Evolutionary conservation across 306 rosid species (phyloP).

Genomic region (Amphicarpaea edgeworthii): DNA sequence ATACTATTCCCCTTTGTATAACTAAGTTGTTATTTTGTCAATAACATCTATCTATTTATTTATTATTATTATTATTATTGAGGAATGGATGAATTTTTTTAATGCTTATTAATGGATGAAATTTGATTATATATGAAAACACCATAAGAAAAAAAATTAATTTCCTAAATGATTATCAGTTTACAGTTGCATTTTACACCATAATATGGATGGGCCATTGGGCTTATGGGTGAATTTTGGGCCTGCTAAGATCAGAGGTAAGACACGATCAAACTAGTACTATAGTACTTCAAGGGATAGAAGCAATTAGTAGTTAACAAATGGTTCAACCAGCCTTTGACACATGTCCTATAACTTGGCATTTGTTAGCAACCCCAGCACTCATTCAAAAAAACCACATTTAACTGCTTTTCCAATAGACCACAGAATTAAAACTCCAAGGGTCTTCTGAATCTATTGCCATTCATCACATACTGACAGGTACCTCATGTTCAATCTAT

Average conservation of each 20-base stretch:
- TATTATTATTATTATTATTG: not conserved
- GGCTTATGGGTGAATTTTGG: not conserved
- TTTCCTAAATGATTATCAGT: no score
- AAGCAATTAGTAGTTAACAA: conserved; percentile 16
- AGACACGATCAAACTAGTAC: not conserved
- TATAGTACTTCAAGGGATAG: not conserved
- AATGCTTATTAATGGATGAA: no score
- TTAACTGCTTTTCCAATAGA: conserved; percentile 34
- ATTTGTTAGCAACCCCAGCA: conserved; percentile 19
- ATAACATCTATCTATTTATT: not conserved
- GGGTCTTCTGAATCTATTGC: conserved; percentile 46
- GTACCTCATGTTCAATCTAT: conserved; percentile 38
- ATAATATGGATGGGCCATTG: not conserved
- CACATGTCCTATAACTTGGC: conserved; percentile 54
- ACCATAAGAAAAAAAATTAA: no score
- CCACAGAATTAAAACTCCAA: conserved; percentile 17
- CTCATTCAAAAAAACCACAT: conserved; percentile 40
- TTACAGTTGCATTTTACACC: no score
- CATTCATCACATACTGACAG: conserved; percentile 40
- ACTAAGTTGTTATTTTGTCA: not conserved
- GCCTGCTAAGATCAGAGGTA: conserved; percentile 3
- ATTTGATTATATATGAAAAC: no score
- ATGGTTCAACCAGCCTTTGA: conserved; percentile 40
- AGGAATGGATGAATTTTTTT: no score
- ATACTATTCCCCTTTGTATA: not conserved